Evolutionary conservation across 345 rosid genomes (phyloP).

Genomic region (Camelina hispida): DNA sequence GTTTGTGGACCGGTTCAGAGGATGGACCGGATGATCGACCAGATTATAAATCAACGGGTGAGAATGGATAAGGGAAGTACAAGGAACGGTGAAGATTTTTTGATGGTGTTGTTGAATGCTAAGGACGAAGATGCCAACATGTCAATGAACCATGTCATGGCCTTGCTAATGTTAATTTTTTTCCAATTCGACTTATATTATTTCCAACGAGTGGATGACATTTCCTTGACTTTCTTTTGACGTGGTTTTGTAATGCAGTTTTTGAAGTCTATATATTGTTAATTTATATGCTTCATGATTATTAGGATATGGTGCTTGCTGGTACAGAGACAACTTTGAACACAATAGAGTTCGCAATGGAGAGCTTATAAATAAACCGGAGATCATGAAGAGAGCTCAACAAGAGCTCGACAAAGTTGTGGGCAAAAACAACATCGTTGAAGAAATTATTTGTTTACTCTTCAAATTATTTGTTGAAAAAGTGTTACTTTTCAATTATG

Average conservation of each 20-base stretch:
- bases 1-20: conserved; percentile 28
- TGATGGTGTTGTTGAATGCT: not conserved
- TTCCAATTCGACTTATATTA: too few relatives aligned
- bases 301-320: not conserved
- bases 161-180: not conserved
- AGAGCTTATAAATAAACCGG: not conserved
- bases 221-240: too few relatives aligned
- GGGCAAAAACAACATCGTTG: conserved; percentile 13
- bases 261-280: not conserved
- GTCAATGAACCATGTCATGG: not conserved
- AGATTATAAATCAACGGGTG: conserved; percentile 45
- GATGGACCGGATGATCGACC: conserved; percentile 51
- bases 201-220: too few relatives aligned
- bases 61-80: not conserved
- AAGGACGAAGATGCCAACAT: not conserved
- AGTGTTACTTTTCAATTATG: too few relatives aligned
- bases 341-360: not conserved
- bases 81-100: not conserved
- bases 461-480: too few relatives aligned
- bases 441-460: too few relatives aligned
- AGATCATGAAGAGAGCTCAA: conserved; percentile 25
- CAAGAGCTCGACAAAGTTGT: conserved; percentile 27
- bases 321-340: not conserved
- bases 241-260: too few relatives aligned
- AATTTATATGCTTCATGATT: not conserved